Base-by-base conservation (phyloP, 1,284 basidiomycete genomes). In the Cerrena zonata region DNA sequence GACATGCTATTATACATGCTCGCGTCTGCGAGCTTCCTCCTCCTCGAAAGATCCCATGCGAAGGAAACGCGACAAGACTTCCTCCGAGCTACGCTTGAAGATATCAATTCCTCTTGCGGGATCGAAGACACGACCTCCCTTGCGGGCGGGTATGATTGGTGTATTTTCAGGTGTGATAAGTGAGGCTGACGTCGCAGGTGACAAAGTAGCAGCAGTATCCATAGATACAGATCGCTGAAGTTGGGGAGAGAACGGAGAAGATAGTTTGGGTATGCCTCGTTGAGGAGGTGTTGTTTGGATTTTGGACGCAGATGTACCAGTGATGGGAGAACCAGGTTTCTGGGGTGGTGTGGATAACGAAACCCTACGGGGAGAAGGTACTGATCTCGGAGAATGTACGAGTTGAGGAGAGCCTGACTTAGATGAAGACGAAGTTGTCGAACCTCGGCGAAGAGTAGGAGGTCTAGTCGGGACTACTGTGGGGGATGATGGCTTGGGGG, bases 1-100 rank as follows among this genome's bases (percentile, higher is more conserved):
- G n/a, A n/a, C n/a, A n/a, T n/a, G n/a, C n/a, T n/a, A n/a, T n/a
- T n/a, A n/a, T n/a, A n/a, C n/a, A 27, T 41, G 40, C 12, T 41
- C 24, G 22, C 19, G 22, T 44, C 25, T 50, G 36, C 54, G 56
- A 47, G 48, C 48, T 27, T 58, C 58, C 41, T 79, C 78, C 25
- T 82, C 79, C 50, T 84, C 82, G 76, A 80, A 84, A 49, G 82
- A 79, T 26, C 83, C 82, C 75, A 84, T 84, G 59, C 78, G 82
- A 70, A 91, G 69, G 68, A 92, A 91, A 37, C 84, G 74, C 5
- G 83, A 79, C 36, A 92, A 72, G 13, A 90, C 87, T 59, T 91
- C 85, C 62, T 93, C 89, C 2, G 89, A 89, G 19, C 85, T 83
- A 50, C 80, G 79, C 66, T 89, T 91, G 68, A 91, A 89, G 36